Percentiles rank a stretch among this genome's conserved stretches.
These are phyloP conservation scores for Pseudisothecium myosuroides DNA, from an alignment of 225 moss, liverwort and hornwort species.

Conservation along the genomic window DNA sequence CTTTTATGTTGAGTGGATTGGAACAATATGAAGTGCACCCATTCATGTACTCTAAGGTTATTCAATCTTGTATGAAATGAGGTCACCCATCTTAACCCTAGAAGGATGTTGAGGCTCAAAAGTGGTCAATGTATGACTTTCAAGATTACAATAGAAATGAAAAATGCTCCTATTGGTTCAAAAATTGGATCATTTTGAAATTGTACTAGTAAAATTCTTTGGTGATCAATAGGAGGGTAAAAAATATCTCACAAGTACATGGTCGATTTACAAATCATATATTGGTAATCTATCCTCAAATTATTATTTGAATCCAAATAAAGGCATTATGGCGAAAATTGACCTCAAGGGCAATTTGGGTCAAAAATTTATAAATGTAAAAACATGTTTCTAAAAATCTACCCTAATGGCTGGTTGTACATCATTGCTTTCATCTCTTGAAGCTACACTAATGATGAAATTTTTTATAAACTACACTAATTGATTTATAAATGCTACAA, in stretches of 20 bases:
- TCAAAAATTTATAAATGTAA: rapidly evolving
- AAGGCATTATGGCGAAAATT: neutral
- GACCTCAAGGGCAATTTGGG: rapidly evolving
- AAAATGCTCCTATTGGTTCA: neutral
- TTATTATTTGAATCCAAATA: neutral
- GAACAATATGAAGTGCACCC: neutral
- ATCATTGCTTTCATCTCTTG: neutral
- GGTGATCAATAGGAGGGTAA: neutral
- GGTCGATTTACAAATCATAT: neutral
- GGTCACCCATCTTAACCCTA: too few species aligned
- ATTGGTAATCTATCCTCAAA: neutral
- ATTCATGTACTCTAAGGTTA: neutral
- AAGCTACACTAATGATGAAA: neutral
- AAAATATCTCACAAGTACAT: neutral
- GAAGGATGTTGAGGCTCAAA: too few species aligned
- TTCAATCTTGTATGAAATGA: neutral
- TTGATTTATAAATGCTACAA: neutral
- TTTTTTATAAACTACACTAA: neutral
- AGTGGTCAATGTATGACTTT: neutral
- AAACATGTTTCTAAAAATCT: neutral
- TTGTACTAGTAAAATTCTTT: neutral
- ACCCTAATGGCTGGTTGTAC: rapidly evolving
- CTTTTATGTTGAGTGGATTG: neutral
- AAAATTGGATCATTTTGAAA: too few species aligned
- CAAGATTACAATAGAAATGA: neutral